Evolutionary conservation across 1,284 basidiomycete species (phyloP).

Genomic region (Xerocomus amazonicus): DNA sequence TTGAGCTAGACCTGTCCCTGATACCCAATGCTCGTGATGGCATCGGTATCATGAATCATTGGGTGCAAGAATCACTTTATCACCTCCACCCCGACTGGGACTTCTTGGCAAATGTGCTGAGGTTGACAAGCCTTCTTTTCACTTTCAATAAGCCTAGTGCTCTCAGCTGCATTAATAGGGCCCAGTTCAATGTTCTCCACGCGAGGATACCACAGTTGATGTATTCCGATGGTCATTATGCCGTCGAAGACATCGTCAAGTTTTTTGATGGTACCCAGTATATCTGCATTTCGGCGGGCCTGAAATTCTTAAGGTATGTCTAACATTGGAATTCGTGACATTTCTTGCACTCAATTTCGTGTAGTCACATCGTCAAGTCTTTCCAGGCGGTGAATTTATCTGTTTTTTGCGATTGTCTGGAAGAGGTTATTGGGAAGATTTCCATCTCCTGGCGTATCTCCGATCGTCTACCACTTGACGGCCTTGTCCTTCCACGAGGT

Average conservation of each 20-base stretch:
- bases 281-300: slow-evolving; percentile 30
- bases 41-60: slow-evolving; percentile 37
- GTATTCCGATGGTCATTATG: slow-evolving; percentile 21
- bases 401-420: slow-evolving; percentile 45
- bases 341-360: background rate
- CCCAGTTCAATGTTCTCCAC: slow-evolving; percentile 4
- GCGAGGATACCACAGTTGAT: slow-evolving; percentile 4
- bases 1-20: slow-evolving; percentile 30
- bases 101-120: slow-evolving; percentile 33
- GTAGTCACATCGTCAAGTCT: slow-evolving; percentile 41
- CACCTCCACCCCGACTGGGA: slow-evolving; percentile 11
- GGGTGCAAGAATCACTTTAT: slow-evolving; percentile 40
- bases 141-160: slow-evolving; percentile 29
- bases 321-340: background rate
- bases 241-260: slow-evolving; percentile 37
- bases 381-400: slow-evolving; percentile 37
- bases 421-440: slow-evolving; percentile 39
- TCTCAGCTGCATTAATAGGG: slow-evolving; percentile 17
- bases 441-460: slow-evolving; percentile 34
- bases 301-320: slow-evolving; percentile 22
- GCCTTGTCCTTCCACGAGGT: slow-evolving; percentile 44
- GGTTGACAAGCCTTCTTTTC: slow-evolving; percentile 29
- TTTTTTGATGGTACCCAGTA: slow-evolving; percentile 14
- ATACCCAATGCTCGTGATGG: slow-evolving; percentile 38
- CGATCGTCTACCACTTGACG: slow-evolving; percentile 33